Conservation (phyloP, 2,329 filamentous ascomycete genomes). For the Pyrenochaeta sp. region DNA sequence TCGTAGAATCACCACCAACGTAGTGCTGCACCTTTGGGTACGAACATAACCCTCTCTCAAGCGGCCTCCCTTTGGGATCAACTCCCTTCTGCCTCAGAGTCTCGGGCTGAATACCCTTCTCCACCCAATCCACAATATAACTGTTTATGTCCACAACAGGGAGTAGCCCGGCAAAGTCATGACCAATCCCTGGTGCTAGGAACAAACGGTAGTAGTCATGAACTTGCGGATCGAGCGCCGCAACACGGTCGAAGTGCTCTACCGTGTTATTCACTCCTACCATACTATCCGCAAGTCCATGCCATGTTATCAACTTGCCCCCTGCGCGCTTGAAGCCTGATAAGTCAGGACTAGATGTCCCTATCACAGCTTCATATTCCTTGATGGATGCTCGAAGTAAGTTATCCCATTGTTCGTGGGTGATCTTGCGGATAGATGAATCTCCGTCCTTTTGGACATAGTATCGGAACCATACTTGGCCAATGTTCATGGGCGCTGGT, state of each 20-base stretch:
- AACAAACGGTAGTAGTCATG: conserved; percentile 33
- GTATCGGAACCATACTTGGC: conserved; percentile 39
- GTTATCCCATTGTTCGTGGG: conserved; percentile 26
- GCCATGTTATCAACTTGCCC: conserved; percentile 55
- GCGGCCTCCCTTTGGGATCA: not conserved
- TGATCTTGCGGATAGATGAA: conserved; percentile 29
- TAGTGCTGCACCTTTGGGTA: conserved; percentile 2
- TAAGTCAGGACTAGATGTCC: conserved; percentile 49
- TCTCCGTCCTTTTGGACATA: conserved; percentile 4
- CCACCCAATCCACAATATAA: conserved; percentile 11
- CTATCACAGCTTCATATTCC: conserved; percentile 47
- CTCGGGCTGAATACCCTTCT: conserved; percentile 6
- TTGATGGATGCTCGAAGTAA: conserved; percentile 32
- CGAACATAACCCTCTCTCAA: not conserved
- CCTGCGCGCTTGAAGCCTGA: conserved; percentile 44
- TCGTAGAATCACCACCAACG: not conserved
- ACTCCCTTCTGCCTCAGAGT: not conserved
- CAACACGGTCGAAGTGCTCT: conserved; percentile 13
- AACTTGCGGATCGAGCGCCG: conserved; percentile 8
- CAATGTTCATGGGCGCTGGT: conserved; percentile 2
- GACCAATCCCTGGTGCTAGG: conserved; percentile 31
- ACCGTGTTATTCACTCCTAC: conserved; percentile 14
- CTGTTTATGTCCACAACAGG: conserved; percentile 9
- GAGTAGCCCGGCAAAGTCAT: conserved; percentile 23
- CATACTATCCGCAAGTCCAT: conserved; percentile 35